Evolutionary conservation across 1,284 basidiomycete genomes (phyloP).

Genomic region (Fomitopsis palustris): DNA sequence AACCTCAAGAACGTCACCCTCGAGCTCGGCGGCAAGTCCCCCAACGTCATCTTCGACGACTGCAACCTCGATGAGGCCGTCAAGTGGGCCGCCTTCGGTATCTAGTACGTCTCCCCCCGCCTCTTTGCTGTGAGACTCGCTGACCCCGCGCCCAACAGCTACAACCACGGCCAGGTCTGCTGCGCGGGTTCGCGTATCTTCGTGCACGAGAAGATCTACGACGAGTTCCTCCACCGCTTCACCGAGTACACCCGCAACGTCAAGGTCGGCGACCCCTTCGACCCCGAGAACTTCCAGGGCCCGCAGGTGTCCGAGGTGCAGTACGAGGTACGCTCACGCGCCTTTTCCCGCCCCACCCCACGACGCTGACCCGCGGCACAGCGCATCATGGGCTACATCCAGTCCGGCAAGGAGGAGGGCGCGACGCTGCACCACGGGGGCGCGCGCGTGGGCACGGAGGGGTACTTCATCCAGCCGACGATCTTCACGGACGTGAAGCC

Average conservation of each 20-base stretch:
- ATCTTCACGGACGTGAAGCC: conserved; percentile 79
- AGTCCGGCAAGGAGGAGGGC: conserved; percentile 80
- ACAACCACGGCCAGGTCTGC: conserved; percentile 84
- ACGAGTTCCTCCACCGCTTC: conserved; percentile 69
- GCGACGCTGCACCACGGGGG: conserved; percentile 84
- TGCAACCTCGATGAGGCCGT: conserved; percentile 78
- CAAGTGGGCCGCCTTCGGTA: conserved; percentile 78
- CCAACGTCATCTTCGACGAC: conserved; percentile 74
- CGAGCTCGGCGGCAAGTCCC: conserved; percentile 92
- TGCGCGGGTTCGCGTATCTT: conserved; percentile 85
- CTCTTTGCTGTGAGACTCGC: background rate
- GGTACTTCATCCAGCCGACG: conserved; percentile 80
- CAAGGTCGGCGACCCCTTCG: conserved; percentile 83
- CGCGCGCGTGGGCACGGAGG: conserved; percentile 66
- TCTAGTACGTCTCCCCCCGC: conserved; percentile 49
- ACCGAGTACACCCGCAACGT: conserved; percentile 52
- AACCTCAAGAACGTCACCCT: conserved; percentile 90
- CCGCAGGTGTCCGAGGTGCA: conserved; percentile 82
- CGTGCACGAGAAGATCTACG: conserved; percentile 82
- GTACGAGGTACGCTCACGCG: conserved; percentile 45
- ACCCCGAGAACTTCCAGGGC: conserved; percentile 68
- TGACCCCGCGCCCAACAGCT: conserved; percentile 34
- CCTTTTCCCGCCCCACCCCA: background rate
- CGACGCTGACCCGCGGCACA: conserved; percentile 18
- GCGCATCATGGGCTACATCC: conserved; percentile 88